These are phyloP conservation scores for Globisporangium irregulare DNA, from an alignment of 352 stramenopile species.

Conservation along the genomic window DNA sequence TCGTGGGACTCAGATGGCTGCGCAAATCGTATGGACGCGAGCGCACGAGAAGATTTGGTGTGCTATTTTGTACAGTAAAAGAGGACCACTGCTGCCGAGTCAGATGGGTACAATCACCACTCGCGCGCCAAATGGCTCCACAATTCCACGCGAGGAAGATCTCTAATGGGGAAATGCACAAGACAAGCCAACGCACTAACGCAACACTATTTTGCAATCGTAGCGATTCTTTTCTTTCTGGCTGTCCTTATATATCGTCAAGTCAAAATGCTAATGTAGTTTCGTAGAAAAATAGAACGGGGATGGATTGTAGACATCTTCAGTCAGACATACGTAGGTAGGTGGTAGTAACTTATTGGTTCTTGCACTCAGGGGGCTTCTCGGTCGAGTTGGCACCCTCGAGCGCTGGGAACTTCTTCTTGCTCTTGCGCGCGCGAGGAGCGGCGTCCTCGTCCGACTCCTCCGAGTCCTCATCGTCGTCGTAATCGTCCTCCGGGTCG, in stretches of 20 bases:
- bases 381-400: conserved; percentile 64
- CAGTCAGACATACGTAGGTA: not conserved
- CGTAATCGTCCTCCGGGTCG: conserved; percentile 67
- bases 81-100: not conserved
- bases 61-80: not conserved
- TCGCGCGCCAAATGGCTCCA: not conserved
- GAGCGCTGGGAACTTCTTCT: conserved; percentile 80
- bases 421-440: conserved; percentile 37
- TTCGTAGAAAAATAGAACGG: conserved; percentile 10
- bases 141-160: not conserved
- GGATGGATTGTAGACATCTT: conserved; percentile 6
- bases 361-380: conserved; percentile 89
- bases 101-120: not conserved
- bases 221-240: not conserved
- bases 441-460: conserved; percentile 49
- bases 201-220: not conserved
- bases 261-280: conserved; percentile 15
- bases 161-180: not conserved
- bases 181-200: conserved; percentile 1
- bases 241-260: conserved; percentile 9
- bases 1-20: not conserved
- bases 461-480: conserved; percentile 61
- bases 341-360: conserved; percentile 60
- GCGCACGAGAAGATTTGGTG: not conserved
- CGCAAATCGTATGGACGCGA: not conserved